Evolutionary conservation across 805 yeast species (phyloP).

Genomic region (Geotrichum ghanense): DNA sequence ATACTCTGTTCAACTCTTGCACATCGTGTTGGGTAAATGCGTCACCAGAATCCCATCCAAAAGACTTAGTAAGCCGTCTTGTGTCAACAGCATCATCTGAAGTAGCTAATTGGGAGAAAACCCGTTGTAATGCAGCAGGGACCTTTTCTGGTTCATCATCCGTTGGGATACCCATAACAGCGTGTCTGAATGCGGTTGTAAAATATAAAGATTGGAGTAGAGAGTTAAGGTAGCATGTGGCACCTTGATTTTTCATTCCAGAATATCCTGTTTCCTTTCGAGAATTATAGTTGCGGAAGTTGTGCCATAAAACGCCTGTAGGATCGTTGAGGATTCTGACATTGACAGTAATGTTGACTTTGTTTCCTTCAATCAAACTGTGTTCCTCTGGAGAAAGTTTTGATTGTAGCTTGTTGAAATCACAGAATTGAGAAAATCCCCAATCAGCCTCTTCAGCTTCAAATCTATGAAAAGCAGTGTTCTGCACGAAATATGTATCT

Average conservation of each 20-base stretch:
- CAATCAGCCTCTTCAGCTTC: conserved; percentile 72
- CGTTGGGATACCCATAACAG: conserved; percentile 87
- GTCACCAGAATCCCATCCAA: conserved; percentile 95
- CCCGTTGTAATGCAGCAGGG: conserved; percentile 74
- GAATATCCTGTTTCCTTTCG: conserved; percentile 81
- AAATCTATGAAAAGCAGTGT: conserved; percentile 70
- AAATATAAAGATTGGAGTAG: conserved; percentile 81
- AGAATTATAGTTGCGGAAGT: conserved; percentile 66
- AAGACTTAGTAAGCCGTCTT: conserved; percentile 72
- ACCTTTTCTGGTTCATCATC: conserved; percentile 50
- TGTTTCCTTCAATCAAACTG: conserved; percentile 39
- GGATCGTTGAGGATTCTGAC: conserved; percentile 73
- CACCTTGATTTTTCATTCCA: conserved; percentile 94
- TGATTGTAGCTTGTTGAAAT: conserved; percentile 34
- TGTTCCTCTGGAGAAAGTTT: conserved; percentile 28
- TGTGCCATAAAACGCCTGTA: conserved; percentile 92
- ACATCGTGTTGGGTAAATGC: conserved; percentile 98
- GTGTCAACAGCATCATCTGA: conserved; percentile 75
- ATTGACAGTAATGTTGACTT: conserved; percentile 62
- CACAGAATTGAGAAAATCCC: conserved; percentile 83
- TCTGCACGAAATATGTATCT: conserved; percentile 46
- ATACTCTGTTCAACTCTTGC: conserved; percentile 86
- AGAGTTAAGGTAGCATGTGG: conserved; percentile 93
- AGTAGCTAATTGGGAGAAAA: conserved; percentile 69
- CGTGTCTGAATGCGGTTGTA: conserved; percentile 68